Evolutionary conservation across 2,329 filamentous ascomycete genomes (phyloP).

Genomic region (Aspergillus chevalieri): DNA sequence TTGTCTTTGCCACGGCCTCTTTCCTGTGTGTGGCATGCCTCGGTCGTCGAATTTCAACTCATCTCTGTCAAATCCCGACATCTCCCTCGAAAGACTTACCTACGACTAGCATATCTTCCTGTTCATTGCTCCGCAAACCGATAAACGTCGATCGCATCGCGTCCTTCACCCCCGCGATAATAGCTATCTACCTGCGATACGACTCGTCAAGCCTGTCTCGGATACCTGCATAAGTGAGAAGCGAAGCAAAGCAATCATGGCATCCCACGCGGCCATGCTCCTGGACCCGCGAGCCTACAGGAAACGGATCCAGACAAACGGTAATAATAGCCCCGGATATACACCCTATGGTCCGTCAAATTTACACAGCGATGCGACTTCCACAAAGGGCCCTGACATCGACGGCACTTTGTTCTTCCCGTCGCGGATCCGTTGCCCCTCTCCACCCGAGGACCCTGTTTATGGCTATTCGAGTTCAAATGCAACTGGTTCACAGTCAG

Average conservation of each 20-base stretch:
- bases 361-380: constrained; percentile 4
- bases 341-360: constrained; percentile 6
- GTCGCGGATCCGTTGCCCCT: constrained; percentile 8
- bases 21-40: not conserved
- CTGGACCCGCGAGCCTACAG: constrained; percentile 39
- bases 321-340: constrained; percentile 18
- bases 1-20: not conserved
- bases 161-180: not conserved
- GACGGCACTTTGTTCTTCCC: constrained; percentile 7
- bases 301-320: constrained; percentile 28
- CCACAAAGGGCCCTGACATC: constrained; percentile 6
- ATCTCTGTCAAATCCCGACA: not conserved
- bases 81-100: not conserved
- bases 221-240: constrained; percentile 9
- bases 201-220: constrained; percentile 4
- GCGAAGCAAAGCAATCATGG: constrained; percentile 22
- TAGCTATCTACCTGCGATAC: not conserved
- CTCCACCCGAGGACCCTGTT: constrained; percentile 11
- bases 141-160: not conserved
- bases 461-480: constrained; percentile 8
- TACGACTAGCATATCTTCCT: not conserved
- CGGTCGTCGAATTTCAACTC: not conserved
- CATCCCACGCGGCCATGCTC: constrained; percentile 37
- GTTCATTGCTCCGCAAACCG: not conserved
- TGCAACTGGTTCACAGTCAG: not conserved